Evolutionary conservation across 202 grass and related monocot genomes (phyloP), one percentile per base, ranked within the genome.

Genomic region (Sporobolus alterniflorus): DNA sequence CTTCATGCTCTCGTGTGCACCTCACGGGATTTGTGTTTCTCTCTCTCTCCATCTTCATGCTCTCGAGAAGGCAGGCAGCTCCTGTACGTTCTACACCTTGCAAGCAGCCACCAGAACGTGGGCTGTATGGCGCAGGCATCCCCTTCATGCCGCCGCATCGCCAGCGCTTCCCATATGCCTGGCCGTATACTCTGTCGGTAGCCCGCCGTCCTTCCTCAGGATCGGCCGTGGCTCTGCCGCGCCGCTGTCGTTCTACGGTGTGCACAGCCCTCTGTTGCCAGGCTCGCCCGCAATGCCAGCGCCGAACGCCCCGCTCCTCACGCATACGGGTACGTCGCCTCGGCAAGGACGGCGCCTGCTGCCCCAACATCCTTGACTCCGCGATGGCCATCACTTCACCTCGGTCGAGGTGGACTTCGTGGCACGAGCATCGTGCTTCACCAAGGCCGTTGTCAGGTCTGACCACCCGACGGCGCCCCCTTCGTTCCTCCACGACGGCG

Each of bases 321-420:
- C 2, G 62, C 75, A 1, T 81, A 68, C 60, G 68, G 60, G 68
- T 88, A 85, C 47, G 47, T 29, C 36, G 28, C 82, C 15, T 40
- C 71, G 0, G 65, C 82, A 5, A 85, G 57, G 77, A 29, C 39
- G 20, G 30, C 57, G 2, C 31, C 74, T 22, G 36, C 55, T 3
- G 56, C 61, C 28, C 48, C 81, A 1, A 30, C 77, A 74, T 82
- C 55, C 56, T 69, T 0, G 77, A 57, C 18, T 12, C 56, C 0
- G 47, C 47, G 24, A 6, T 31, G 57, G n/a, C 46, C 11, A n/a
- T n/a, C n/a, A n/a, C n/a, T n/a, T n/a, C n/a, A n/a, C 73, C 26
- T 33, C 70, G 52, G 78, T 87, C 7, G 54, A 84, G 60, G 43
- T 47, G 11, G 56, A 89, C 73, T 94, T 91, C 86, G n/a, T 50